Evolutionary conservation across 805 yeast genomes (phyloP), one percentile per base, ranked within the genome.

Genomic region (Tetrapisispora taiwanensis): DNA sequence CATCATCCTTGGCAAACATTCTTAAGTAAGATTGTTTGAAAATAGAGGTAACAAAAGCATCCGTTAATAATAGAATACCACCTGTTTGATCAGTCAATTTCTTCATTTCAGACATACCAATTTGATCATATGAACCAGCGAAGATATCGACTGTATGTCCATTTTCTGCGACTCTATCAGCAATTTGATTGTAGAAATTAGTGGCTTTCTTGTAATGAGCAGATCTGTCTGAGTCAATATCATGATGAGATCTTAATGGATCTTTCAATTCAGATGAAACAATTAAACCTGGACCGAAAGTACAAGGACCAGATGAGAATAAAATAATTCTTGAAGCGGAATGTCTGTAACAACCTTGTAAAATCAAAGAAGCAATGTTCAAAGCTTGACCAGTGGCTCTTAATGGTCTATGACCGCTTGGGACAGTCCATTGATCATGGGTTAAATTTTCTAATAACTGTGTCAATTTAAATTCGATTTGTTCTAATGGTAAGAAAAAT

Each of bases 201-300:
- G 74, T 75, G 9, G 96, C 94, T 63, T 84, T 85, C 58, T 84
- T 82, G 69, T 79, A 85, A 62, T 88, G 95, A 59, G 81, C 81
- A 45, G 95, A 95, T 41, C 74, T 66, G 56, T 90, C 97, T 52
- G 88, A 81, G 63, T 92, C 97, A 52, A 92, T 85, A 63, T 92
- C 98, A 58, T 84, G 86, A 67, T 92, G 99, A 8, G 98, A 92
- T 71, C 99, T 79, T 55, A 92, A 84, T 40, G 98, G 96, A 66
- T 92, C 98, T 62, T 85, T 84, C 62, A 92, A 74, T 63, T 88
- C 92, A 20, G 82, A 79, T 37, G 90, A 86, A 26, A 92, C 99
- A 52, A 92, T 87, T 62, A 85, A 70, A 55, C 99, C 99, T 12
- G 99, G 97, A 38, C 83, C 84, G 59, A 84, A 79, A 38, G 98